Conservation (phyloP, 805 yeast species). For the Scheffersomyces stipitis region DNA sequence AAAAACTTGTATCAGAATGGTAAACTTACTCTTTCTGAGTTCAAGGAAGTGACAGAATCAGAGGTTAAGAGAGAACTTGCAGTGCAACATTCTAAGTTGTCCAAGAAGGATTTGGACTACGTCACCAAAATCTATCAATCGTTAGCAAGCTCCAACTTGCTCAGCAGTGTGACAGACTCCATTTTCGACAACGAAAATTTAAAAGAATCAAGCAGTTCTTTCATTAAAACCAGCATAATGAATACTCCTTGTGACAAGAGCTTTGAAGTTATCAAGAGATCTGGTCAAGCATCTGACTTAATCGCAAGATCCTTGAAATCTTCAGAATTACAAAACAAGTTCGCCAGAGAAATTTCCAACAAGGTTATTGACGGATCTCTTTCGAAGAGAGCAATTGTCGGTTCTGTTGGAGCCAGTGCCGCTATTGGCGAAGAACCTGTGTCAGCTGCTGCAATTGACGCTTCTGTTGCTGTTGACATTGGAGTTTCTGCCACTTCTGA, state of each 20-base stretch:
- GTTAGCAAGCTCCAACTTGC: conserved; percentile 22
- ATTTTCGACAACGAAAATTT: conserved; percentile 22
- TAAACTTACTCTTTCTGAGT: conserved; percentile 4
- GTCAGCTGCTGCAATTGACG: conserved; percentile 4
- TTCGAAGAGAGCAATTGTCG: conserved; percentile 4
- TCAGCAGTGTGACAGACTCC: conserved; percentile 19
- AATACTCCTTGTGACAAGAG: conserved; percentile 20
- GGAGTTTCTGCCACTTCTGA: too few relatives aligned
- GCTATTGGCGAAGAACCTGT: conserved; percentile 1
- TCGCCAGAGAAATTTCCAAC: conserved; percentile 1
- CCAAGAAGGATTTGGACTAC: conserved; percentile 14
- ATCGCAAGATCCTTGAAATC: conserved; percentile 9
- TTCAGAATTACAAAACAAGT: conserved; percentile 1
- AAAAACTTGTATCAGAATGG: conserved; percentile 15
- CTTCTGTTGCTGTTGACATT: conserved; percentile 3
- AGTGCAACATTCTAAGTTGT: conserved; percentile 6
- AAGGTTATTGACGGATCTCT: background rate
- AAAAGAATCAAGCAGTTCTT: conserved; percentile 17
- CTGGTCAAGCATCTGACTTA: conserved; percentile 21
- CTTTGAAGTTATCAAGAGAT: conserved; percentile 23
- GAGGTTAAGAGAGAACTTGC: conserved; percentile 11
- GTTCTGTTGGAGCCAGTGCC: background rate
- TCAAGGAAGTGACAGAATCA: conserved; percentile 5
- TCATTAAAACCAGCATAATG: conserved; percentile 20
- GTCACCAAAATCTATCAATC: conserved; percentile 17